These are phyloP conservation scores for Aethionema arabicum DNA, from an alignment of 345 rosid species.

Conservation along the genomic window DNA sequence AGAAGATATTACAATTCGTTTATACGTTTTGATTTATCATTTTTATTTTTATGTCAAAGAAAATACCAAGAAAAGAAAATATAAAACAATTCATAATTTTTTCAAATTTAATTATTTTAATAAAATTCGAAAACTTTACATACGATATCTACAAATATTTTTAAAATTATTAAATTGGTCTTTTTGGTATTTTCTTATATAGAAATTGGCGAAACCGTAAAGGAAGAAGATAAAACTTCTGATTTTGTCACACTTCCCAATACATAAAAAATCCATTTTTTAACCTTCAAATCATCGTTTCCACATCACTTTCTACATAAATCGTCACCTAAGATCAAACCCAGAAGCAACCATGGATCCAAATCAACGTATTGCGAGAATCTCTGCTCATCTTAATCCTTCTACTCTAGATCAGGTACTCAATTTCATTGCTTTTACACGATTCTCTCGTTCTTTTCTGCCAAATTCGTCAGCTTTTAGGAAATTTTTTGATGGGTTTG, in stretches of 20 bases:
- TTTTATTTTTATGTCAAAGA: too few species aligned
- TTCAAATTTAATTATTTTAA: too few species aligned
- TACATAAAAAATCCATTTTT: slow-evolving; percentile 21
- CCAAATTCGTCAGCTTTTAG: background rate
- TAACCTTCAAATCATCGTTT: background rate
- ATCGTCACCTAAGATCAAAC: background rate
- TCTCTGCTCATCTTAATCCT: slow-evolving; percentile 78
- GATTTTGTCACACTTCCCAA: slow-evolving; percentile 28
- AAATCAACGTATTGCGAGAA: slow-evolving; percentile 69
- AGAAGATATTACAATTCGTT: too few species aligned
- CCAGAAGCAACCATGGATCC: slow-evolving; percentile 39
- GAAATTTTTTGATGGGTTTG: background rate
- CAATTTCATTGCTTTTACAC: background rate
- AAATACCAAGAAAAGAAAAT: too few species aligned
- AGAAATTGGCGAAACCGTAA: background rate
- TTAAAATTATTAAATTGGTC: too few species aligned
- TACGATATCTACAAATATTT: too few species aligned
- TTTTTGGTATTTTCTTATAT: too few species aligned
- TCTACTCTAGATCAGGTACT: slow-evolving; percentile 41
- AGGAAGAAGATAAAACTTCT: slow-evolving; percentile 21
- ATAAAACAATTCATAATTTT: too few species aligned
- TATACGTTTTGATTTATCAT: too few species aligned
- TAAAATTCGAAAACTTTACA: too few species aligned
- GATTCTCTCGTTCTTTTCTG: background rate
- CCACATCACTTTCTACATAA: background rate